These are phyloP conservation scores for Inonotus obliquus DNA, from an alignment of 1,284 basidiomycete genomes.

Conservation along the genomic window DNA sequence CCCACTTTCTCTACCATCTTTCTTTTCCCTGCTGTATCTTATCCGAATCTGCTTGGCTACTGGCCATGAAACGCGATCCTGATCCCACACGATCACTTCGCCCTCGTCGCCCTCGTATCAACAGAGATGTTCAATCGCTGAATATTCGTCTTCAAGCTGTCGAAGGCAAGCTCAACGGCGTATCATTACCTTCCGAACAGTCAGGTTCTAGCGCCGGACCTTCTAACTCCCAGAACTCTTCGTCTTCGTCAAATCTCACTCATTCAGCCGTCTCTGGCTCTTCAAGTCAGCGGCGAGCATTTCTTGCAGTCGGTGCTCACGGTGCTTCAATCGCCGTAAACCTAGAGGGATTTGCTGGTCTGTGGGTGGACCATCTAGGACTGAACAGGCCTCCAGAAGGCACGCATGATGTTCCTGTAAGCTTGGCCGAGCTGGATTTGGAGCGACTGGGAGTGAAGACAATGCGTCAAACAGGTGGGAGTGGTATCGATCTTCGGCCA, in stretches of 20 bases:
- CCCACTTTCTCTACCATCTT: neutral
- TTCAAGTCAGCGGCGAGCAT: neutral
- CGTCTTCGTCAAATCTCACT: neutral
- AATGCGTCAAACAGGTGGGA: neutral
- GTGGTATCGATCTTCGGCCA: constrained; percentile 16
- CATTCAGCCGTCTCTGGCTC: neutral
- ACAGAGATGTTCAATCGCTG: constrained; percentile 70
- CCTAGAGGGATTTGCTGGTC: constrained; percentile 49
- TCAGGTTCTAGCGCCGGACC: neutral
- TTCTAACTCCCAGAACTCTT: neutral
- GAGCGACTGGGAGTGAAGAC: neutral
- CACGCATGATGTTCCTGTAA: neutral
- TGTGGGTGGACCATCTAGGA: constrained; percentile 55
- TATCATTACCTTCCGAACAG: constrained; percentile 23
- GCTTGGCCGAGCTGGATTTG: neutral
- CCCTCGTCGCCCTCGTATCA: constrained; percentile 4
- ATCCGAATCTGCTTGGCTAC: neutral
- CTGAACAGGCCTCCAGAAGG: constrained; percentile 26
- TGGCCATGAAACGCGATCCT: neutral
- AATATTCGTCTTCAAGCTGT: constrained; percentile 71
- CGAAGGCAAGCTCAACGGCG: constrained; percentile 45
- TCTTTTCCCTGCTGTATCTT: neutral
- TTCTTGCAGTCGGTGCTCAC: constrained; percentile 34
- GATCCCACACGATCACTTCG: neutral
- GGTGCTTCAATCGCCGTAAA: constrained; percentile 51